These are phyloP conservation scores for Oryza longistaminata DNA, from an alignment of 176 grass and related monocot genomes.

Conservation along the genomic window DNA sequence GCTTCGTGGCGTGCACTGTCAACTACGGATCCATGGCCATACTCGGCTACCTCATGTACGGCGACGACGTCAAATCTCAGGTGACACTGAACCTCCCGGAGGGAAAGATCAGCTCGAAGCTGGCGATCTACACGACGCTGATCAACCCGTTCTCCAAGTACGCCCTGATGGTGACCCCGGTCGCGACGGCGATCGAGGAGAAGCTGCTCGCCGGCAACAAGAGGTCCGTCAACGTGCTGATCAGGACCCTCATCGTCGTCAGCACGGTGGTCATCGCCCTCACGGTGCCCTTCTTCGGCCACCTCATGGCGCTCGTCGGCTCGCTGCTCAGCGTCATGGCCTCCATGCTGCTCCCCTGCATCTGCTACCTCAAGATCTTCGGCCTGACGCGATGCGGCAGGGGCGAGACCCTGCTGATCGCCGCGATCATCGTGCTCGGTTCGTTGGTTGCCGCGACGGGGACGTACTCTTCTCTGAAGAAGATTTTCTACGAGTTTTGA, in stretches of 20 bases:
- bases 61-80: slow-evolving; percentile 54
- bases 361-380: slow-evolving; percentile 81
- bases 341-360: slow-evolving; percentile 68
- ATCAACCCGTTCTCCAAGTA: slow-evolving; percentile 81
- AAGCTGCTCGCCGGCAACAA: slow-evolving; percentile 31
- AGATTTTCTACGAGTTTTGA: slow-evolving; percentile 59
- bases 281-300: slow-evolving; percentile 68
- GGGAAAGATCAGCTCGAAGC: slow-evolving; percentile 53
- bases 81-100: slow-evolving; percentile 73
- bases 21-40: slow-evolving; percentile 70
- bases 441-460: slow-evolving; percentile 45
- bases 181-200: slow-evolving; percentile 63
- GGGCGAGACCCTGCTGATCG: slow-evolving; percentile 50
- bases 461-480: slow-evolving; percentile 70
- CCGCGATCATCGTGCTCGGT: slow-evolving; percentile 50
- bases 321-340: slow-evolving; percentile 70
- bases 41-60: slow-evolving; percentile 76
- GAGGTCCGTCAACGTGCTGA: slow-evolving; percentile 27
- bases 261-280: slow-evolving; percentile 68
- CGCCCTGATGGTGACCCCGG: slow-evolving; percentile 61
- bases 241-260: slow-evolving; percentile 50
- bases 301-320: slow-evolving; percentile 79
- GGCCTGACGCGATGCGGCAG: slow-evolving; percentile 31
- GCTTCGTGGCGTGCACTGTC: slow-evolving; percentile 61
- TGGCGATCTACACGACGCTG: slow-evolving; percentile 82